Percentiles rank a stretch among this genome's conserved stretches.
Evolutionary conservation across 148 eudicot species (phyloP).

Genomic region (Silene uniflora): DNA sequence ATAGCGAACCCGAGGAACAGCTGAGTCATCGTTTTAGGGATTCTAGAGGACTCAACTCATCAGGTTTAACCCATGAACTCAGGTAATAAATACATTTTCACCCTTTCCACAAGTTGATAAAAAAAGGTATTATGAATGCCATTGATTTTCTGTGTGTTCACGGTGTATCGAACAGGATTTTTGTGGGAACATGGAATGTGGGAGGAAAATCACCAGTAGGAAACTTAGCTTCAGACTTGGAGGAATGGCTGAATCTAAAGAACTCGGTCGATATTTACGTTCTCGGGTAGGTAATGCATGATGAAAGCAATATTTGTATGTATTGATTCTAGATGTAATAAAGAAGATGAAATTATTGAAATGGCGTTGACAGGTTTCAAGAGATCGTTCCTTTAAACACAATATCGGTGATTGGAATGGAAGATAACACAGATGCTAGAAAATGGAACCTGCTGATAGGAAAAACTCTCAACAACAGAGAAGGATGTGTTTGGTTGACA

Average conservation of each 20-base stretch:
- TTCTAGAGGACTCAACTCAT: conserved; percentile 33
- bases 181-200: conserved; percentile 66
- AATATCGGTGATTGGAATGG: conserved; percentile 52
- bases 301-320: not conserved
- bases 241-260: conserved; percentile 53
- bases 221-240: conserved; percentile 42
- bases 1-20: conserved; percentile 45
- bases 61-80: conserved; percentile 41
- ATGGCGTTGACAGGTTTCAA: conserved; percentile 46
- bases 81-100: conserved; percentile 32
- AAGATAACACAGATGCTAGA: conserved; percentile 66
- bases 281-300: conserved; percentile 44
- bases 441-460: conserved; percentile 74
- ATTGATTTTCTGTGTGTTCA: not conserved
- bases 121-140: no score
- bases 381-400: conserved; percentile 72
- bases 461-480: conserved; percentile 65
- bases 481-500: conserved; percentile 74
- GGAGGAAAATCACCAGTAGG: conserved; percentile 59
- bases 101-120: no score
- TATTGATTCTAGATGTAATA: no score
- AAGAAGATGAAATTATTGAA: no score
- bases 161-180: conserved; percentile 35
- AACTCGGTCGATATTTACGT: conserved; percentile 52
- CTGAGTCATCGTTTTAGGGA: conserved; percentile 27